Evolutionary conservation across 257 asterid species (phyloP).

Genomic region (Solanum habrochaites): DNA sequence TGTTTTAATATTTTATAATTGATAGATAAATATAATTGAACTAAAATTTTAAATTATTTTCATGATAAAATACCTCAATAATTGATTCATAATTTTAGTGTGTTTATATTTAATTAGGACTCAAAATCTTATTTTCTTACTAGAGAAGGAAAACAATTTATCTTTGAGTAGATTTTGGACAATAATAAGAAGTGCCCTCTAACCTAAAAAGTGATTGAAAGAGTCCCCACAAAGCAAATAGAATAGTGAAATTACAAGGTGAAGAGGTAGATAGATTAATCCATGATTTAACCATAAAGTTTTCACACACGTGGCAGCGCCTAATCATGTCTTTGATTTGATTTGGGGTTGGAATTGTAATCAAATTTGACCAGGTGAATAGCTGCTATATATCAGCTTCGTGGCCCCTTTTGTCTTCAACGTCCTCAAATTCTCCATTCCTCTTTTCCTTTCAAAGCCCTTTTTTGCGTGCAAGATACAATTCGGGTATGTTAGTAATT

Average conservation of each 20-base stretch:
- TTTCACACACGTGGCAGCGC: neutral
- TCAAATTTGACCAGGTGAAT: neutral
- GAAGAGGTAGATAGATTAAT: neutral
- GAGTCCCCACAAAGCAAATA: neutral
- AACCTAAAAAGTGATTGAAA: neutral
- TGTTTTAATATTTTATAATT: too few relatives aligned
- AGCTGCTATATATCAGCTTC: neutral
- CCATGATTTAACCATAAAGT: neutral
- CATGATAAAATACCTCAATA: too few relatives aligned
- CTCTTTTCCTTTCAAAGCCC: neutral
- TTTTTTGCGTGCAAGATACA: neutral
- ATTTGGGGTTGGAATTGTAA: neutral
- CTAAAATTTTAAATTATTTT: too few relatives aligned
- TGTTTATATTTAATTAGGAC: neutral
- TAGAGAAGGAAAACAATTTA: neutral
- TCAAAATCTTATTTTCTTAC: neutral
- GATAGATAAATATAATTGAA: neutral
- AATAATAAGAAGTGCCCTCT: neutral
- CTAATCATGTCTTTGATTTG: neutral
- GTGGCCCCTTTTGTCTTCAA: neutral
- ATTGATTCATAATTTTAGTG: too few relatives aligned
- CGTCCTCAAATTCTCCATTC: neutral
- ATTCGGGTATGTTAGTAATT: neutral
- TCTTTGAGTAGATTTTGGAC: neutral
- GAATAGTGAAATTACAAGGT: neutral